phyloP scores from a whole-genome alignment of 352 stramenopile species.

The Phytophthora constricta region DNA sequence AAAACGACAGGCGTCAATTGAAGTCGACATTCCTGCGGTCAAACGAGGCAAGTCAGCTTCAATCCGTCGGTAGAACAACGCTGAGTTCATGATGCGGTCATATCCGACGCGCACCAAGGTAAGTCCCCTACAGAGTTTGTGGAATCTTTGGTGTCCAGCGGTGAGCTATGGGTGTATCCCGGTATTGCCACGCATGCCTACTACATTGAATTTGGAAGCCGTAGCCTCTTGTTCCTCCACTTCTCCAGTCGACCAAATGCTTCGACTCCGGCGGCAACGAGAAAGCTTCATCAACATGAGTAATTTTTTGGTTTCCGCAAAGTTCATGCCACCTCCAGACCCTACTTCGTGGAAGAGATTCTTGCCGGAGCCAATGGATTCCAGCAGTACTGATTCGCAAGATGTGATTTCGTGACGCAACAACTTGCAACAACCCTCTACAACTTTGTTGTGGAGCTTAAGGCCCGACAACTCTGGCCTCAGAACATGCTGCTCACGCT shows the following conservation, averaged over 20 bases:
- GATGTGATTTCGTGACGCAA: background rate
- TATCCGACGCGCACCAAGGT: no score
- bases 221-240: no score
- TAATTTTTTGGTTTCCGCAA: slow-evolving; percentile 7
- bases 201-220: no score
- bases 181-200: no score
- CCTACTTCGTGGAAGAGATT: slow-evolving; percentile 1
- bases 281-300: slow-evolving; percentile 16
- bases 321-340: slow-evolving; percentile 4
- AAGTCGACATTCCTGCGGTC: no score
- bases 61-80: no score
- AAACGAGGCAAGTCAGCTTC: no score
- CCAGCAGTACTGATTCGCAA: slow-evolving; percentile 4
- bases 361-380: slow-evolving; percentile 2
- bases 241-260: background rate
- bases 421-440: background rate
- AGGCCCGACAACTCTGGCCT: background rate
- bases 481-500: slow-evolving; percentile 1
- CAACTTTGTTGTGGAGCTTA: background rate
- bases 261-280: background rate
- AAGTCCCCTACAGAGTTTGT: no score
- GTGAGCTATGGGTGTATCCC: no score
- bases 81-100: no score
- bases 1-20: no score
- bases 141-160: no score